These are phyloP conservation scores for Trichoderma gamsii DNA, from an alignment of 495 filamentous ascomycete genomes.

Conservation along the genomic window DNA sequence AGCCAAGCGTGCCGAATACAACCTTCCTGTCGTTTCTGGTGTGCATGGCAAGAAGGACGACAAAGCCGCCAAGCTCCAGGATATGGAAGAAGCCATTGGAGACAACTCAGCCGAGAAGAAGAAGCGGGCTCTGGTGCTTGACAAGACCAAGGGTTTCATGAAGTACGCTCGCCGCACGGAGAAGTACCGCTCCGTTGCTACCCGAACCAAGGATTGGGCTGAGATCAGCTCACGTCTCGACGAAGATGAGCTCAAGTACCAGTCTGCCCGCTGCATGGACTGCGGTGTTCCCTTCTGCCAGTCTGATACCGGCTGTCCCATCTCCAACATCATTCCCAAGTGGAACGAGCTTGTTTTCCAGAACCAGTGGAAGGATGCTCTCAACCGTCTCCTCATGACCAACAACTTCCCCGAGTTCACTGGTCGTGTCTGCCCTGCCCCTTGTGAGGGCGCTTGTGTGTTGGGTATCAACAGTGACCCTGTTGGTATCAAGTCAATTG, in stretches of 20 bases:
- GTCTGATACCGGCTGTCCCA: conserved; percentile 93
- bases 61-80: conserved; percentile 70
- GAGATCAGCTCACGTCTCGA: conserved; percentile 84
- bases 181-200: conserved; percentile 86
- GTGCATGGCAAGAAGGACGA: conserved; percentile 58
- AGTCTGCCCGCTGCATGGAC: conserved; percentile 98
- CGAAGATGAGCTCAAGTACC: conserved; percentile 98
- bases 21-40: conserved; percentile 71
- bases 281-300: conserved; percentile 99
- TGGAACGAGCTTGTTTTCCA: conserved; percentile 94
- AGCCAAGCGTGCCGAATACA: conserved; percentile 74
- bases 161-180: conserved; percentile 92
- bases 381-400: conserved; percentile 93
- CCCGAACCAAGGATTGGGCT: conserved; percentile 88
- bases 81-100: conserved; percentile 90
- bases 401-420: conserved; percentile 99
- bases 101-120: conserved; percentile 89
- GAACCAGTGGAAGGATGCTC: conserved; percentile 90
- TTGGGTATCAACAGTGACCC: conserved; percentile 98
- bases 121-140: conserved; percentile 83
- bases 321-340: conserved; percentile 99
- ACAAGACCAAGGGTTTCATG: conserved; percentile 99
- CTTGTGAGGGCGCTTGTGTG: conserved; percentile 96
- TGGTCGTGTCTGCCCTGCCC: conserved; percentile 94
- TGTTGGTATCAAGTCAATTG: conserved; percentile 97